Evolutionary conservation across 805 yeast genomes (phyloP), one percentile per base, ranked within the genome.

Genomic region (Nakazawaea holstii): DNA sequence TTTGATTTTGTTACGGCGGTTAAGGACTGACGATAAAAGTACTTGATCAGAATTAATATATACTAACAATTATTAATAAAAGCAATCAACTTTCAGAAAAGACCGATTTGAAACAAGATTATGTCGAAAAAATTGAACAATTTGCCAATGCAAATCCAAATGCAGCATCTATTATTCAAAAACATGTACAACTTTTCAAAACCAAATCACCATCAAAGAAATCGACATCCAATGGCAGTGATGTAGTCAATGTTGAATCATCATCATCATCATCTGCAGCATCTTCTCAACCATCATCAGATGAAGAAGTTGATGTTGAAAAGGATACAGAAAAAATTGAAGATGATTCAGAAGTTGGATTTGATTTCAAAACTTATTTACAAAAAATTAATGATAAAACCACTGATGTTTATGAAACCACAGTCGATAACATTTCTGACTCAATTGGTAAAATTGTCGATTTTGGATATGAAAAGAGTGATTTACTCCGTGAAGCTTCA

Each of bases 281-380:
- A 26, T 27, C 32, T 13, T 38, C 41, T 26, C 9, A 17, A 24
- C 14, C 42, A 8, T 29, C 42, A 29, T 38, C 43, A 17, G 49
- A 47, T 38, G 49, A 47, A 38, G 46, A 35, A 35, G 41, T 17
- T 14, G 48, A 33, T 14, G 36, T 32, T 28, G 49, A 47, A 20
- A 42, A 47, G 24, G 46, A 41, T 8, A 13, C 45, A 4, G 45
- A 46, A 36, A 45, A 33, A 6, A 43, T 45, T 2, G 13, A 20
- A 1, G 26, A 29, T 1, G 41, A 41, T 2, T n/a, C n/a, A n/a
- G 32, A 49, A 2, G 36, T 6, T n/a, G 36, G 26, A 8, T 64
- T 64, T 48, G 71, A 68, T 26, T 65, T 67, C 39, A 64, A 57
- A 28, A 35, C 15, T 11, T 39, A 17, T 14, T 36, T 13, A 4